These are phyloP conservation scores for Ophiocordyceps robertsii DNA, from an alignment of 2,329 filamentous ascomycete genomes.

Conservation along the genomic window DNA sequence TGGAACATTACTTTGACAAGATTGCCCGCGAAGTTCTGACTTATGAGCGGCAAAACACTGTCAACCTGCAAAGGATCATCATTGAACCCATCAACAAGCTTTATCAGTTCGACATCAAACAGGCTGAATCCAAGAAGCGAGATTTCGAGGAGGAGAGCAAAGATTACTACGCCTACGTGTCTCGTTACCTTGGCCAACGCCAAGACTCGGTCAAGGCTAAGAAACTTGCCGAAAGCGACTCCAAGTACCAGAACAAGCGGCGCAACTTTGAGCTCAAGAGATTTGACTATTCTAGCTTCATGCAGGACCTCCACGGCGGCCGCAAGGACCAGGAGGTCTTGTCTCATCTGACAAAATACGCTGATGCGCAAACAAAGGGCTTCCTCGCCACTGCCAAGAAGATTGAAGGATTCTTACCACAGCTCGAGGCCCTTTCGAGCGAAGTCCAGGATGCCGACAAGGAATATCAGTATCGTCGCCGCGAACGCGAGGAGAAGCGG, in stretches of 20 bases:
- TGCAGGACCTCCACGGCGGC: constrained; percentile 98
- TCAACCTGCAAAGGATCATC: constrained; percentile 79
- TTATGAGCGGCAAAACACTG: constrained; percentile 76
- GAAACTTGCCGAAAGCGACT: constrained; percentile 87
- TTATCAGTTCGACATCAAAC: constrained; percentile 94
- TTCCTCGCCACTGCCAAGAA: constrained; percentile 77
- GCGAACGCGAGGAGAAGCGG: constrained; percentile 92
- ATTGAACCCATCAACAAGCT: constrained; percentile 88
- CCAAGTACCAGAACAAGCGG: constrained; percentile 89
- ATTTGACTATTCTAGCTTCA: constrained; percentile 97
- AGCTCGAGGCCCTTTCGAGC: constrained; percentile 73
- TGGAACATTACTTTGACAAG: constrained; percentile 97
- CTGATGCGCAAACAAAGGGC: constrained; percentile 73
- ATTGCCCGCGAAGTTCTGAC: constrained; percentile 80
- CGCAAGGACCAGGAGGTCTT: constrained; percentile 95
- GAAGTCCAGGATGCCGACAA: constrained; percentile 94
- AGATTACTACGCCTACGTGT: constrained; percentile 93
- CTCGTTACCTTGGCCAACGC: constrained; percentile 87
- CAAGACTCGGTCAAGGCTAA: constrained; percentile 96
- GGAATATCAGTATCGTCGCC: constrained; percentile 87
- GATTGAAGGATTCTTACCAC: constrained; percentile 74
- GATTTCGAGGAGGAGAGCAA: constrained; percentile 99
- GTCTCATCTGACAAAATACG: constrained; percentile 87
- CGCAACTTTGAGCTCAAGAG: constrained; percentile 93
- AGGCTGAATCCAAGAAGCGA: constrained; percentile 90